phyloP scores from a whole-genome alignment of 108 stramenopile genomes.

The Halocafeteria seosinensis region DNA sequence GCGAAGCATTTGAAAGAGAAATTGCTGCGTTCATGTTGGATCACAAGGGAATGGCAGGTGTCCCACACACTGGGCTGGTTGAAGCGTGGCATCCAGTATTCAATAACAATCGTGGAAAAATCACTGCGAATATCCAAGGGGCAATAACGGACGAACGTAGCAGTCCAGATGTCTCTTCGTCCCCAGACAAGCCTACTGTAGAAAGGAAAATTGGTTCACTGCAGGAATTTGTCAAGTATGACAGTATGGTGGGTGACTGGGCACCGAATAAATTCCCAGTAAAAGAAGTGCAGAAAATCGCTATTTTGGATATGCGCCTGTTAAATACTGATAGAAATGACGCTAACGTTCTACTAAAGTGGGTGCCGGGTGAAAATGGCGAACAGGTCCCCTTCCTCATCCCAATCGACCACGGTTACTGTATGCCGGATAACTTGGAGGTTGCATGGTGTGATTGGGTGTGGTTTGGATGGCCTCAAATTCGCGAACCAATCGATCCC shows the following conservation, averaged over 20 bases:
- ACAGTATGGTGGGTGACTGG: neutral
- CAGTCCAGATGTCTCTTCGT: neutral
- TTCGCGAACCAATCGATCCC: slow-evolving; percentile 26
- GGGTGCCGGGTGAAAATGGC: slow-evolving; percentile 25
- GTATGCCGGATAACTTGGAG: slow-evolving; percentile 59
- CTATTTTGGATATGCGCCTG: slow-evolving; percentile 80
- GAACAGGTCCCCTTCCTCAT: slow-evolving; percentile 28
- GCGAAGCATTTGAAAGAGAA: slow-evolving; percentile 82
- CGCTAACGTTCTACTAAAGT: slow-evolving; percentile 72
- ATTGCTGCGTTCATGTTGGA: slow-evolving; percentile 88
- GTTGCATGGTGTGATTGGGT: slow-evolving; percentile 93
- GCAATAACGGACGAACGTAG: neutral
- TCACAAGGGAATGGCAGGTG: slow-evolving; percentile 48
- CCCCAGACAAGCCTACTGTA: neutral
- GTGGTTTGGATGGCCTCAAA: slow-evolving; percentile 84
- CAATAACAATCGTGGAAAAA: slow-evolving; percentile 2
- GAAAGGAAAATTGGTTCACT: slow-evolving; percentile 73
- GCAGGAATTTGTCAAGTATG: slow-evolving; percentile 57
- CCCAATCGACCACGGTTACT: slow-evolving; percentile 94
- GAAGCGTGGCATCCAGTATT: slow-evolving; percentile 38
- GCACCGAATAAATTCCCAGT: slow-evolving; percentile 26
- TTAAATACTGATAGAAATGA: slow-evolving; percentile 88
- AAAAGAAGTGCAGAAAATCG: slow-evolving; percentile 92
- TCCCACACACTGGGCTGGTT: slow-evolving; percentile 84
- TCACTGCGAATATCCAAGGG: neutral